Conservation (phyloP, 2,329 filamentous ascomycete genomes). For the Microcera coccophila region DNA sequence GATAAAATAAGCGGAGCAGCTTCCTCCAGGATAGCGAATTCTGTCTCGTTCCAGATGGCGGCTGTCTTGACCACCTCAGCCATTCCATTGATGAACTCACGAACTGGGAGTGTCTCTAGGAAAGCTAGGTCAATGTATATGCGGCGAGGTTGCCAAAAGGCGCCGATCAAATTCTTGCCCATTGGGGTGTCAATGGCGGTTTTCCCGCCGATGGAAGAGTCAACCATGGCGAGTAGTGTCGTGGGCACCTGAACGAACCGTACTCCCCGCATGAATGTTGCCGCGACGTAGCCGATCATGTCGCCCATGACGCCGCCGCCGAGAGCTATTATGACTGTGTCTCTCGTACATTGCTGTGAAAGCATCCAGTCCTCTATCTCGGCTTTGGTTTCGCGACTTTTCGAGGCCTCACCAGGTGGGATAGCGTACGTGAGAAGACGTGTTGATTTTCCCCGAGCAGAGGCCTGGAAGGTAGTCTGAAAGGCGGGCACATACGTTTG, state of each 20-base stretch:
- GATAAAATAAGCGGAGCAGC: conserved; percentile 71
- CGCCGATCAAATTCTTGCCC: conserved; percentile 92
- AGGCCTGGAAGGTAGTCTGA: conserved; percentile 38
- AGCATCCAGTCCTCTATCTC: conserved; percentile 98
- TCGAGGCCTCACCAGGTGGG: conserved; percentile 88
- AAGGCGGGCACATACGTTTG: conserved; percentile 79
- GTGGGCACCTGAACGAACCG: conserved; percentile 96
- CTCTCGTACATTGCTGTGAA: conserved; percentile 83
- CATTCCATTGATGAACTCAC: conserved; percentile 98
- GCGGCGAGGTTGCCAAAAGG: conserved; percentile 92
- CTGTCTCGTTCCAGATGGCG: conserved; percentile 86
- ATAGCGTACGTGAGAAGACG: conserved; percentile 83
- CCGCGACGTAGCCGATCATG: conserved; percentile 95
- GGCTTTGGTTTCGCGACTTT: conserved; percentile 88
- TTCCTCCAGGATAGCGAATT: conserved; percentile 80
- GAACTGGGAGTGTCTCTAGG: conserved; percentile 79
- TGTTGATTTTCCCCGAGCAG: conserved; percentile 35
- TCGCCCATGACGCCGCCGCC: conserved; percentile 97
- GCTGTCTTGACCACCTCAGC: conserved; percentile 97
- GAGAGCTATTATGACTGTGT: conserved; percentile 90
- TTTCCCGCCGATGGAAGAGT: conserved; percentile 97
- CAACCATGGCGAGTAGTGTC: conserved; percentile 92
- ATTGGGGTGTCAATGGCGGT: conserved; percentile 95
- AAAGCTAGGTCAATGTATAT: conserved; percentile 95
- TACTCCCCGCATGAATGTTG: conserved; percentile 97